Evolutionary conservation across 2,329 filamentous ascomycete genomes (phyloP), one percentile per base, ranked within the genome.

Genomic region (Blastomyces percursus): DNA sequence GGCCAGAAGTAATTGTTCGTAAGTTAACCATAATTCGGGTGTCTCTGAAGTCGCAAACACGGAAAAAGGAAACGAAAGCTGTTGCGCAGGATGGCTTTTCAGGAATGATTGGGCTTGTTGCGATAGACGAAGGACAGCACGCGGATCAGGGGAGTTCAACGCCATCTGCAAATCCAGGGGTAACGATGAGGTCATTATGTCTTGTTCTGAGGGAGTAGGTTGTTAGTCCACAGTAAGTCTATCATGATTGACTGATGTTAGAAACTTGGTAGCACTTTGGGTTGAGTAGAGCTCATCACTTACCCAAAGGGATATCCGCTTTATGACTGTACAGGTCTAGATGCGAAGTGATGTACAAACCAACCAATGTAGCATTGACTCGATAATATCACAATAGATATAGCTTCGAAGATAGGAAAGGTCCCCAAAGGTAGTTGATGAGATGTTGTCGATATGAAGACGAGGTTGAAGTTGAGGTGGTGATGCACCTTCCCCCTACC

Each of bases 1-100:
- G 38, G 91, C 86, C 42, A 94, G 79, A 67, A 97, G 79, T 21
- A 97, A 82, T 72, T 96, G 94, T 77, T 97, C 93, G 75, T 94
- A 89, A 52, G 84, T 85, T 19, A 83, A 83, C 91, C 93, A 97
- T 71, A 90, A 81, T 67, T 96, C 91, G 61, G 89, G 81, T 0
- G 86, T 86, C 73, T 96, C 92, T 38, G 75, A 73, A 50, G 77
- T 76, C 63, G 77, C 73, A 68, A 84, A 75, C 60, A 82, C 73
- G 8, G 77, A 81, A 60, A 83, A 75, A 58, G 79, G 82, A 74
- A 78, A 84, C 35, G 76, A 78, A n/a, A 77, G 72, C 55, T 59
- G 67, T 61, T 64, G 68, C 66, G 80, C 82, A 7, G 82, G 79
- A 54, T 81, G 81, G 69, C 75, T 82, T 66, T 76, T 64, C 60